Conservation (phyloP, 2,329 filamentous ascomycete species). For the Sphaerulina vaccinii region DNA sequence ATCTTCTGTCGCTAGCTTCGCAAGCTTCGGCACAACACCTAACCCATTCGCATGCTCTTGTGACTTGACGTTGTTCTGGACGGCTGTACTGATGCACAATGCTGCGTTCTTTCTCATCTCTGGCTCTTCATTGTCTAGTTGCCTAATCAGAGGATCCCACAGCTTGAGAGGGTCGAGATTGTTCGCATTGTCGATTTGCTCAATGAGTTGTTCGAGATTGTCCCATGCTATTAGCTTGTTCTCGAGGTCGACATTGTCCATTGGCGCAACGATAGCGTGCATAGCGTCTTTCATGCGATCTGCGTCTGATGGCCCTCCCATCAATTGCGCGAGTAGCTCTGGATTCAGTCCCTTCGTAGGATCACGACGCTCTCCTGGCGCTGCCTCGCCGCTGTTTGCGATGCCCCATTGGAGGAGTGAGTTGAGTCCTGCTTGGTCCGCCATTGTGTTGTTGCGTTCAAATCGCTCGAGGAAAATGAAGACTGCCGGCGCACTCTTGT, state of each 20-base stretch:
- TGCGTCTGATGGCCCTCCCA: slow-evolving; percentile 84
- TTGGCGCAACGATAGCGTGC: slow-evolving; percentile 64
- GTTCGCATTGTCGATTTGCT: slow-evolving; percentile 94
- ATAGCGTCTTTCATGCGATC: slow-evolving; percentile 88
- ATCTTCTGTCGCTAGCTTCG: slow-evolving; percentile 62
- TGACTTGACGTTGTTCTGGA: slow-evolving; percentile 87
- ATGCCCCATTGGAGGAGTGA: slow-evolving; percentile 78
- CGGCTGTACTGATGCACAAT: slow-evolving; percentile 92
- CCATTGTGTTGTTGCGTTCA: slow-evolving; percentile 15
- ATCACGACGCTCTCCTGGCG: slow-evolving; percentile 36
- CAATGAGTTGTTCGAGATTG: slow-evolving; percentile 91
- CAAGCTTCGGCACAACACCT: slow-evolving; percentile 69
- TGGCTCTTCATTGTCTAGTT: slow-evolving; percentile 65
- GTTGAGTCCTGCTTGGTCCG: slow-evolving; percentile 54
- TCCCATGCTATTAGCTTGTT: slow-evolving; percentile 83
- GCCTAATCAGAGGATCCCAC: slow-evolving; percentile 75
- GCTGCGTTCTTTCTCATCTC: slow-evolving; percentile 82
- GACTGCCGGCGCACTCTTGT: too few relatives aligned
- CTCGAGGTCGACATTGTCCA: slow-evolving; percentile 61
- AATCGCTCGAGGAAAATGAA: background rate
- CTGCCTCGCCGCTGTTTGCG: slow-evolving; percentile 54
- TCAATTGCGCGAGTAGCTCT: slow-evolving; percentile 68
- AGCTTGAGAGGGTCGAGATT: slow-evolving; percentile 76
- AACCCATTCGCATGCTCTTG: slow-evolving; percentile 68
- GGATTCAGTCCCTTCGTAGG: slow-evolving; percentile 57